Conservation (phyloP, 2,329 filamentous ascomycete genomes). For the Dendryphion nanum region DNA sequence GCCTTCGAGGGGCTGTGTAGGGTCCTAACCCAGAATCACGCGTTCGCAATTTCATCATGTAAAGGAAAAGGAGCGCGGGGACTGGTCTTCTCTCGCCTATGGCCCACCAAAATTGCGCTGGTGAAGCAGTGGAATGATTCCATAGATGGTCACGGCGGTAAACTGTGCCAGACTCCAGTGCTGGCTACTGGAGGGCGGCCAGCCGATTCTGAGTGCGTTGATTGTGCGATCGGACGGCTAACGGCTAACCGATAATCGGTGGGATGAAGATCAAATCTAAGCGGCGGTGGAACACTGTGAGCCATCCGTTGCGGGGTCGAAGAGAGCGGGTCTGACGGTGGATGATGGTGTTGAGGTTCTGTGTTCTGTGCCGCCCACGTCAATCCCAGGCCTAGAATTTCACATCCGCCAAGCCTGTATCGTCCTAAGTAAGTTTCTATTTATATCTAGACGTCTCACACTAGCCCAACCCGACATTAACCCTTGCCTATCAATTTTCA, state of each 20-base stretch:
- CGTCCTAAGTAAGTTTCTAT: too few species aligned
- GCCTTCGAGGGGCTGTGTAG: conserved; percentile 14
- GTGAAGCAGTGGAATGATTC: too few species aligned
- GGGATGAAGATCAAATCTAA: background rate
- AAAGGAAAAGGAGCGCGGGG: background rate
- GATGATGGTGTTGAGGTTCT: background rate
- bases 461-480: too few species aligned
- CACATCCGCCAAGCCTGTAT: too few species aligned
- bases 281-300: conserved; percentile 2
- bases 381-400: too few species aligned
- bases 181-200: background rate
- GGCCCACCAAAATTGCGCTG: too few species aligned
- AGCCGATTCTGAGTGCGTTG: background rate
- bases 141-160: too few species aligned
- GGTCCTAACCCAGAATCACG: conserved; percentile 13
- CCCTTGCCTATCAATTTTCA: too few species aligned
- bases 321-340: background rate
- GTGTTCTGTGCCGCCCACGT: background rate
- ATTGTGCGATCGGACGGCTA: background rate
- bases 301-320: background rate
- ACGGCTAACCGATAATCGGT: background rate
- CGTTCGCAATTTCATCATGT: conserved; percentile 14
- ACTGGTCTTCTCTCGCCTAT: background rate
- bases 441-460: too few species aligned
- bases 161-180: background rate